Percentiles rank a stretch among this genome's conserved stretches.
These are phyloP conservation scores for Carpinus viminea DNA, from an alignment of 306 rosid species.

Conservation along the genomic window DNA sequence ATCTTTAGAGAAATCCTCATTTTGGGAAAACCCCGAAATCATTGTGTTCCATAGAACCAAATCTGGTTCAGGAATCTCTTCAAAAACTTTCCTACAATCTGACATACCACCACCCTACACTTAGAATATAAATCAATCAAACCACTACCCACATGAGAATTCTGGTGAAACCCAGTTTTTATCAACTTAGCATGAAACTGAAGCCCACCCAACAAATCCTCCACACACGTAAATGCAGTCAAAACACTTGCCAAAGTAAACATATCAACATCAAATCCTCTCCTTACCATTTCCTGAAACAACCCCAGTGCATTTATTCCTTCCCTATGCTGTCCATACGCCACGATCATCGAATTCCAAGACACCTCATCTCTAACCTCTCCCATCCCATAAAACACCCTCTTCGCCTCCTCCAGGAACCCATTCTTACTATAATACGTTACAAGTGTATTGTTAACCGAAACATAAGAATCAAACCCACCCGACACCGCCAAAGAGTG, in stretches of 20 bases:
- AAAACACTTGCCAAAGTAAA: conserved; percentile 85
- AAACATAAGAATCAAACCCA: conserved; percentile 60
- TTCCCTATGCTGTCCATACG: conserved; percentile 63
- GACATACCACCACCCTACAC: conserved; percentile 66
- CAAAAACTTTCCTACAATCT: conserved; percentile 63
- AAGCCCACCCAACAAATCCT: conserved; percentile 69
- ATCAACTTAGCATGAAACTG: conserved; percentile 79
- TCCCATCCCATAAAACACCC: conserved; percentile 49
- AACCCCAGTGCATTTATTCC: conserved; percentile 56
- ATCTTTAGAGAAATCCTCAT: conserved; percentile 63
- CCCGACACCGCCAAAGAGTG: conserved; percentile 40
- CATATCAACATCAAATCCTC: conserved; percentile 61
- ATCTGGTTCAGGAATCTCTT: conserved; percentile 69
- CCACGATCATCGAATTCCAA: conserved; percentile 79
- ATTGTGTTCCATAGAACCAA: conserved; percentile 85
- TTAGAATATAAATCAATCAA: conserved; percentile 80
- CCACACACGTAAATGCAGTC: conserved; percentile 64
- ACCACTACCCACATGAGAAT: conserved; percentile 81
- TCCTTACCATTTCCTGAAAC: conserved; percentile 64
- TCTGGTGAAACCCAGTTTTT: conserved; percentile 74
- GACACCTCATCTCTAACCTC: conserved; percentile 69
- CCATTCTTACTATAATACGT: conserved; percentile 58
- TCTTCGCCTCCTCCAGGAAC: conserved; percentile 41
- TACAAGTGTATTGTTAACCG: conserved; percentile 60
- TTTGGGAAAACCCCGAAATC: conserved; percentile 78